Percentiles rank a stretch among this genome's conserved stretches.
These are phyloP conservation scores for Mortierella sp. DNA, from an alignment of 371 early-diverging fungal species.

Conservation along the genomic window DNA sequence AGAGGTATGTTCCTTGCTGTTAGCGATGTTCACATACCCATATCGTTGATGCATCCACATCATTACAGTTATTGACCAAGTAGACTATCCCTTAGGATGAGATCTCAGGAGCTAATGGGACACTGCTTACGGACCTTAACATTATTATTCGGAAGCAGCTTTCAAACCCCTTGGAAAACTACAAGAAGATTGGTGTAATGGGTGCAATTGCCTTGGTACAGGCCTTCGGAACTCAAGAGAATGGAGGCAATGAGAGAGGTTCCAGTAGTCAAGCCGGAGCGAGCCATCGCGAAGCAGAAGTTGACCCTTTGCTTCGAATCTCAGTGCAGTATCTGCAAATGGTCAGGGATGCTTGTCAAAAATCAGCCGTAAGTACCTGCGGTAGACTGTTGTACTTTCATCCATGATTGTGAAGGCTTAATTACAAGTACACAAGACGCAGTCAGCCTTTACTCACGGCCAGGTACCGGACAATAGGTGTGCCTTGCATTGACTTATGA, in stretches of 20 bases:
- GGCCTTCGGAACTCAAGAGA: conserved; percentile 64
- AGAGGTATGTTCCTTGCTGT: conserved; percentile 55
- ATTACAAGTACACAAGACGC: too few relatives aligned
- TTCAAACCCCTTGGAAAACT: conserved; percentile 74
- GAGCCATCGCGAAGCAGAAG: conserved; percentile 40
- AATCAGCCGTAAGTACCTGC: conserved; percentile 60
- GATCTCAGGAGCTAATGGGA: conserved; percentile 21
- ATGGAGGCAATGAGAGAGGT: conserved; percentile 17
- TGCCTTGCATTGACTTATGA: conserved; percentile 79
- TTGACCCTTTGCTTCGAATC: conserved; percentile 58
- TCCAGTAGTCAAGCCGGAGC: conserved; percentile 33
- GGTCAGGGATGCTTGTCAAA: conserved; percentile 57
- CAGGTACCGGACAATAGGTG: conserved; percentile 41
- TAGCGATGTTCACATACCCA: too few relatives aligned
- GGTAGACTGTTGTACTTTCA: too few relatives aligned
- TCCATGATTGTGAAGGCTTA: too few relatives aligned
- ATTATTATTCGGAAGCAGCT: conserved; percentile 85
- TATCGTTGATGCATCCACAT: too few relatives aligned
- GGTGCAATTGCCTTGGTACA: conserved; percentile 79
- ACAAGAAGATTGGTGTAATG: conserved; percentile 82
- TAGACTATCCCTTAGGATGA: conserved; percentile 33
- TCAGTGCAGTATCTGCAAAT: conserved; percentile 60
- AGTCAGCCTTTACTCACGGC: too few relatives aligned
- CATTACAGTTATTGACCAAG: too few relatives aligned
- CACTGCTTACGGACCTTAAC: conserved; percentile 73